phyloP scores from a whole-genome alignment of 1,139 yeast species.

The Geotrichum klebahnii region DNA sequence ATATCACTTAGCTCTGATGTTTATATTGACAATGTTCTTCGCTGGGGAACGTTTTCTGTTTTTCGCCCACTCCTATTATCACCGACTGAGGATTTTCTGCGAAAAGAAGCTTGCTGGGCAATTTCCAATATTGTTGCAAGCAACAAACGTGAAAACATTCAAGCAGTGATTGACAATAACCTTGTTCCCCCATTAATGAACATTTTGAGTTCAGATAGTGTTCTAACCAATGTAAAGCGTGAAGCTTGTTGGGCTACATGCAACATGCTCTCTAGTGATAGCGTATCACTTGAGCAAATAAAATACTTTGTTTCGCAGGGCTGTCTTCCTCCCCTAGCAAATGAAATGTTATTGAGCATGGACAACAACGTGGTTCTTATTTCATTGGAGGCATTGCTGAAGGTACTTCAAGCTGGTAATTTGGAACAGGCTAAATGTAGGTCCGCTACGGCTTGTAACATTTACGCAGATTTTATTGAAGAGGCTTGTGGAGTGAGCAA shows the following conservation, averaged over 20 bases:
- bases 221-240: conserved; percentile 76
- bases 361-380: conserved; percentile 92
- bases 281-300: conserved; percentile 69
- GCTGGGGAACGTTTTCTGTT: background rate
- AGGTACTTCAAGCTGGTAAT: conserved; percentile 91
- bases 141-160: conserved; percentile 81
- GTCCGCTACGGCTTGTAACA: conserved; percentile 50
- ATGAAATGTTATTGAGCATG: conserved; percentile 74
- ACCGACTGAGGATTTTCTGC: conserved; percentile 41
- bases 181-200: conserved; percentile 88
- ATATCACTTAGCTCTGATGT: background rate
- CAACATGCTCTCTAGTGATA: conserved; percentile 92
- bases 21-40: background rate
- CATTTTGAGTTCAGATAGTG: conserved; percentile 67
- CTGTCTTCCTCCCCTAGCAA: conserved; percentile 91
- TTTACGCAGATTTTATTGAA: conserved; percentile 86
- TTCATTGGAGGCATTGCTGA: conserved; percentile 89
- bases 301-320: conserved; percentile 90
- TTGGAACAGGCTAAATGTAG: conserved; percentile 70
- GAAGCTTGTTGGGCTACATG: conserved; percentile 99
- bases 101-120: conserved; percentile 99
- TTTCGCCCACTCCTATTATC: background rate
- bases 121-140: conserved; percentile 97
- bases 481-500: conserved; percentile 98
- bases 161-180: conserved; percentile 92